Conservation (phyloP, 495 filamentous ascomycete species). For the Neurospora sp. region DNA sequence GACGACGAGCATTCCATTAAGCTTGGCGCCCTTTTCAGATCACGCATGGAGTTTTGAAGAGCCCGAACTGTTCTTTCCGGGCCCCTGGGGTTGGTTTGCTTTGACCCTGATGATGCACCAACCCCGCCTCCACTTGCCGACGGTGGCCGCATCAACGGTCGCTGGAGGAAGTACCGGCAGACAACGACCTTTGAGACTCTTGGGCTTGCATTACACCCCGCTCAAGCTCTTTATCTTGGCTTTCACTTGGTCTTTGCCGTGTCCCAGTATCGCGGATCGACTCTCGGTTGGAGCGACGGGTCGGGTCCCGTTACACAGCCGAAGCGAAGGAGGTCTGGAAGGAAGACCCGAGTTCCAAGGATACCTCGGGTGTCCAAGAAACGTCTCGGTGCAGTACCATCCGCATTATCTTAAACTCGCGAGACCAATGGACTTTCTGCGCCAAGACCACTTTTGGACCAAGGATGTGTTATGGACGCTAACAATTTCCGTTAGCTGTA, state of each 20-base stretch:
- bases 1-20: constrained; percentile 1
- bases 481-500: not conserved
- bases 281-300: not conserved
- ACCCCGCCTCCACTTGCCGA: not conserved
- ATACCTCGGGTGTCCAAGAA: not conserved
- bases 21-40: not conserved
- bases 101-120: not conserved
- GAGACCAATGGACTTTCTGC: not conserved
- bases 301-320: not conserved
- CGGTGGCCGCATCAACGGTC: not conserved
- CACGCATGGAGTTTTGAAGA: not conserved
- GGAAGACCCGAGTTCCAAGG: not conserved
- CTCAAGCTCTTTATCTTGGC: not conserved
- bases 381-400: not conserved
- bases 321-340: not conserved
- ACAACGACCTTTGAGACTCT: not conserved
- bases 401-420: not conserved
- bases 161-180: not conserved
- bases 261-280: not conserved
- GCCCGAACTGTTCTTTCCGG: not conserved
- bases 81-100: not conserved
- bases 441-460: not conserved
- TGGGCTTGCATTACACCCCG: too few relatives aligned
- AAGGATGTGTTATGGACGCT: not conserved
- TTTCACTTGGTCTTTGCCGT: not conserved